Base-by-base conservation (phyloP, 345 rosid genomes). In the Reutealis trisperma region DNA sequence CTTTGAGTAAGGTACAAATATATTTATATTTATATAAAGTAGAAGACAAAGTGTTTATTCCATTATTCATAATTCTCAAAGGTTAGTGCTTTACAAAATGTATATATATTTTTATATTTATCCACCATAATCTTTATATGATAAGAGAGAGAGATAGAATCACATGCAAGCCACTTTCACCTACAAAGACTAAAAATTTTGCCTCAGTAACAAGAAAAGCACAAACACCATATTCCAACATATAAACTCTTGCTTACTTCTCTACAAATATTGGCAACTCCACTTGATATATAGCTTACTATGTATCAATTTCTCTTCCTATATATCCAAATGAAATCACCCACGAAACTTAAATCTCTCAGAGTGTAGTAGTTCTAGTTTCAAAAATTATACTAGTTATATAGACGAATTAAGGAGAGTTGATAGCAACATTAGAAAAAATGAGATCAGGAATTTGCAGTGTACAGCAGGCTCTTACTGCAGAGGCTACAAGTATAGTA, bases 371-470 rank as follows among this genome's bases (percentile, higher is more conserved):
- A 11, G 54, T 76, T 62, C 14, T 11, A 5, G 3, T 27, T 27
- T 27, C 37, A 42, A 30, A 51, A 44, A 19, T 19, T 27, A 27
- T 27, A 8, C 1, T 7, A 63, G 25, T 14, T 13, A 18, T 60
- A 19, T 5, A 42, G 11, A 14, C 55, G 34, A n/a, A 34, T 4
- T 34, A 51, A 25, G 32, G 6, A 15, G 25, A 52, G 6, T 25
- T 0, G 6, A 51, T 34, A 32, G 30, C 47, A 22, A 74, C 34
- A n/a, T 1, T 22, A 32, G 11, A 54, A 30, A 76, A 62, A 34
- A 95, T 95, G 99, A 93, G 98, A 82, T 88, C 96, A 34, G 98
- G 96, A 83, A 90, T 93, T 71, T 93, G 96, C 84, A 90, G 91
- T 51, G 87, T 93, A 58, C 97, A 90, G 78, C 96, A 93, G 82